These are phyloP conservation scores for Onygena corvina DNA, from an alignment of 2,329 filamentous ascomycete species.

Conservation along the genomic window DNA sequence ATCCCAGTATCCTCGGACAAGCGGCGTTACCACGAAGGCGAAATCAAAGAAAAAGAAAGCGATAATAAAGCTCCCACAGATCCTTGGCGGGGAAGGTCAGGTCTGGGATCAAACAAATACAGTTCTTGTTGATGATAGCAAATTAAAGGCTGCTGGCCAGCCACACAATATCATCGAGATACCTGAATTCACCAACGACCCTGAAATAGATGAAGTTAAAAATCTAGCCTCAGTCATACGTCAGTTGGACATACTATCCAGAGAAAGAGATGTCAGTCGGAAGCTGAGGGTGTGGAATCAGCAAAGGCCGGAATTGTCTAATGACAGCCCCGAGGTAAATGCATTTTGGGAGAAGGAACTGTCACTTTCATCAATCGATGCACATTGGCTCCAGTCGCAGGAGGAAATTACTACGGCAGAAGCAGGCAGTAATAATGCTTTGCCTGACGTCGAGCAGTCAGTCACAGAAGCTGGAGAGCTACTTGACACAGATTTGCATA, in stretches of 20 bases:
- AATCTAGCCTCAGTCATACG: slow-evolving; percentile 41
- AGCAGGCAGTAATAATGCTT: not conserved
- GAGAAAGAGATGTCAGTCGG: slow-evolving; percentile 39
- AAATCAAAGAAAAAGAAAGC: not conserved
- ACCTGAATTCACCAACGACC: slow-evolving; percentile 55
- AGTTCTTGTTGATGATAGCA: slow-evolving; percentile 74
- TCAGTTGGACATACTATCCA: slow-evolving; percentile 42
- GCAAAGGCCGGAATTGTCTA: not conserved
- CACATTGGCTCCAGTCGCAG: not conserved
- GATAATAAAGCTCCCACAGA: slow-evolving; percentile 3
- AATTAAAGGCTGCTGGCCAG: slow-evolving; percentile 67
- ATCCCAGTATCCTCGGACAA: slow-evolving; percentile 27
- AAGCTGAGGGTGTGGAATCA: slow-evolving; percentile 28
- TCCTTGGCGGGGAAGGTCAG: slow-evolving; percentile 35
- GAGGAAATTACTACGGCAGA: not conserved
- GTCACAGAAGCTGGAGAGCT: not conserved
- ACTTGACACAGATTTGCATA: not conserved
- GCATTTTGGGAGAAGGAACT: slow-evolving; percentile 12
- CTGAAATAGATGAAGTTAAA: slow-evolving; percentile 31
- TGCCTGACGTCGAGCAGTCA: not conserved
- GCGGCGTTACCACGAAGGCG: not conserved
- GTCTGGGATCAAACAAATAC: slow-evolving; percentile 76
- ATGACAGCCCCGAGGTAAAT: not conserved
- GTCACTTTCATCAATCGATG: not conserved
- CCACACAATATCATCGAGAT: slow-evolving; percentile 72